Conservation (phyloP, 1,284 basidiomycete species). For the Prillingera fragicola region DNA sequence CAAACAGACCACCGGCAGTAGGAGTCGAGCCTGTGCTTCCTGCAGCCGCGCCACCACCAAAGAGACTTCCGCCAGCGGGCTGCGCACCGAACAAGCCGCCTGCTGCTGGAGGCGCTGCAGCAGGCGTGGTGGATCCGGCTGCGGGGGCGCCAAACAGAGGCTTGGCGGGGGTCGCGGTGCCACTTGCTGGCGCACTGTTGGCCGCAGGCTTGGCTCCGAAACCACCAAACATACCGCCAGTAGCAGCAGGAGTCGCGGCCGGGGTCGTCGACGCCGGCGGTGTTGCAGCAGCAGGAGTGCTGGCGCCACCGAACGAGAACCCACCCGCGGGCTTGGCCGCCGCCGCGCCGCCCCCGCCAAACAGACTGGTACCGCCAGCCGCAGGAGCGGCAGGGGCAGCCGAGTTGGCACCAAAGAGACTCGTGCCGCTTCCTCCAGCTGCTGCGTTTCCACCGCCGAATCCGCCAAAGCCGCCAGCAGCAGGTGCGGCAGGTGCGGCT, state of each 20-base stretch:
- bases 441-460: no score
- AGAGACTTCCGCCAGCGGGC: slow-evolving; percentile 21
- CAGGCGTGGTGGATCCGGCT: slow-evolving; percentile 29
- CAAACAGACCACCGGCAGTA: slow-evolving; percentile 29
- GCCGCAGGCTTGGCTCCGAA: slow-evolving; percentile 18
- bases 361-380: slow-evolving; percentile 6
- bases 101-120: slow-evolving; percentile 29
- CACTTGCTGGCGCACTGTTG: slow-evolving; percentile 16
- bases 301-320: slow-evolving; percentile 18
- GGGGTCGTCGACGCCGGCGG: neutral
- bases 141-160: slow-evolving; percentile 36
- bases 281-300: no score
- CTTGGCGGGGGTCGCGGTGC: slow-evolving; percentile 37
- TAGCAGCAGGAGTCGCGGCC: slow-evolving; percentile 1
- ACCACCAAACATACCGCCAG: slow-evolving; percentile 27
- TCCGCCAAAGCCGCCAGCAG: slow-evolving; percentile 1
- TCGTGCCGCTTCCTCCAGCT: no score
- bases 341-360: slow-evolving; percentile 8
- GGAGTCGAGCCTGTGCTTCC: slow-evolving; percentile 3
- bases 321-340: slow-evolving; percentile 7
- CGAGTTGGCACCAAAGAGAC: slow-evolving; percentile 5
- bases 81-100: slow-evolving; percentile 27
- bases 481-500: slow-evolving; percentile 3
- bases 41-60: slow-evolving; percentile 17
- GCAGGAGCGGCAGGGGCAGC: neutral